Percentiles rank a stretch among this genome's conserved stretches.
Evolutionary conservation across 345 rosid species (phyloP).

Genomic region (Carallia brachiata): DNA sequence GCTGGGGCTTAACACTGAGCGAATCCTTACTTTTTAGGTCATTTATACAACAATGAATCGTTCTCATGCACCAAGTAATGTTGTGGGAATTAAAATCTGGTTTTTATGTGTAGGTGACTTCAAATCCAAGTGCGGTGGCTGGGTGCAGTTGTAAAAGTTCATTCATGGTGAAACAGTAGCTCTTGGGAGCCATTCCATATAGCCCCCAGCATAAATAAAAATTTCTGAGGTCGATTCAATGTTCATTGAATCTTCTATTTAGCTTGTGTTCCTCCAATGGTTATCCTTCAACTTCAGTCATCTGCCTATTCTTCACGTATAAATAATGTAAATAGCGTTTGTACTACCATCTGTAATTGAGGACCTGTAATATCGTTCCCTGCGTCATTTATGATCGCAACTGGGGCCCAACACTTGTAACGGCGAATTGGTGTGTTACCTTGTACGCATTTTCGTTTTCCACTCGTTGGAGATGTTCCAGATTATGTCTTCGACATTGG

Average conservation of each 20-base stretch:
- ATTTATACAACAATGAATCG: background rate
- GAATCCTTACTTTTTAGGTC: background rate
- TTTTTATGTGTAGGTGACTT: slow-evolving; percentile 58
- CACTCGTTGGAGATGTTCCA: background rate
- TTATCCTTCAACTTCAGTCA: slow-evolving; percentile 4
- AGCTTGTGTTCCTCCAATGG: background rate
- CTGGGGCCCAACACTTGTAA: background rate
- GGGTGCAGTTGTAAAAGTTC: slow-evolving; percentile 99
- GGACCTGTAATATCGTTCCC: background rate
- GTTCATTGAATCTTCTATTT: slow-evolving; percentile 3
- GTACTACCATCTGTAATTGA: background rate
- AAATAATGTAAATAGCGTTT: slow-evolving; percentile 10
- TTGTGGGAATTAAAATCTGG: slow-evolving; percentile 4
- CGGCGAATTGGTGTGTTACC: background rate
- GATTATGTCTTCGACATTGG: too few relatives aligned
- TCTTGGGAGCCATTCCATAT: background rate
- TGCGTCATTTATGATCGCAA: background rate
- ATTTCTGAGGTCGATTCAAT: background rate
- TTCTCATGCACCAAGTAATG: background rate
- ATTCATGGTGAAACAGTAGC: slow-evolving; percentile 81
- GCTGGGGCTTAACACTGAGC: background rate
- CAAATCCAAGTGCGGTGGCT: slow-evolving; percentile 89
- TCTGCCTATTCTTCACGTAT: slow-evolving; percentile 2
- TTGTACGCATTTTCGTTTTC: background rate
- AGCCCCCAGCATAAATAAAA: slow-evolving; percentile 1